These are phyloP conservation scores for Cryphonectria japonica DNA, from an alignment of 2,329 filamentous ascomycete genomes.

Conservation along the genomic window DNA sequence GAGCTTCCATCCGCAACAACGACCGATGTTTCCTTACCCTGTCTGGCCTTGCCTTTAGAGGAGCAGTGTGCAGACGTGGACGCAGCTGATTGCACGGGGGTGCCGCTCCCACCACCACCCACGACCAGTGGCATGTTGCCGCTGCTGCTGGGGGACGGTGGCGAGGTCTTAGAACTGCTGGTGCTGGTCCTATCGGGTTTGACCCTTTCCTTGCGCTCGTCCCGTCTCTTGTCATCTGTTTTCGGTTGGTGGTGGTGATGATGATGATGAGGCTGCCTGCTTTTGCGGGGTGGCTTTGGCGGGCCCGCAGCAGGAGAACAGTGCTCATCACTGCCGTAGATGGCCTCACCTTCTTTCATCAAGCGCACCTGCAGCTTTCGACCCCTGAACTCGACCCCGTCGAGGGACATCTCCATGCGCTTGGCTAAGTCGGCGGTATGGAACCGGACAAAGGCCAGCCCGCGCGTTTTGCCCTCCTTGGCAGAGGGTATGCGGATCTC, in stretches of 20 bases:
- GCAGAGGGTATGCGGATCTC: conserved; percentile 19
- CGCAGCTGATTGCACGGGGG: conserved; percentile 10
- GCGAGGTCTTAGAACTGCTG: conserved; percentile 5
- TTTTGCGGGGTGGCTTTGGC: conserved; percentile 8
- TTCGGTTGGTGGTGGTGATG: conserved; percentile 10
- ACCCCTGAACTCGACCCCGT: conserved; percentile 28
- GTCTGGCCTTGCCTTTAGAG: conserved; percentile 8
- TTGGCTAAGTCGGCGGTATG: conserved; percentile 23
- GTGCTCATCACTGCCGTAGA: conserved; percentile 5
- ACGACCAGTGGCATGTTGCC: conserved; percentile 21
- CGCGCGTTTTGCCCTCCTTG: conserved; percentile 24
- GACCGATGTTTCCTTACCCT: conserved; percentile 24
- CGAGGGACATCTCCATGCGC: conserved; percentile 21
- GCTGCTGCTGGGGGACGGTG: conserved; percentile 13
- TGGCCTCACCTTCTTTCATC: conserved; percentile 28
- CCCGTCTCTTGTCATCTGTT: conserved; percentile 15
- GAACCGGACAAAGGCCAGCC: conserved; percentile 25
- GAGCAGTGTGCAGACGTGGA: background rate
- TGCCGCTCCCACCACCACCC: conserved; percentile 8
- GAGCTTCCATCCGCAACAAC: conserved; percentile 29
- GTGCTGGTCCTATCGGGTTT: conserved; percentile 17
- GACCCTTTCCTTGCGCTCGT: conserved; percentile 24
- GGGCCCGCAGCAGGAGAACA: background rate
- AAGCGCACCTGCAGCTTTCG: conserved; percentile 25
- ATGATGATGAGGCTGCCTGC: conserved; percentile 6